These are phyloP conservation scores for Mortierella hygrophila DNA, from an alignment of 192 early-diverging fungal species.

Conservation along the genomic window DNA sequence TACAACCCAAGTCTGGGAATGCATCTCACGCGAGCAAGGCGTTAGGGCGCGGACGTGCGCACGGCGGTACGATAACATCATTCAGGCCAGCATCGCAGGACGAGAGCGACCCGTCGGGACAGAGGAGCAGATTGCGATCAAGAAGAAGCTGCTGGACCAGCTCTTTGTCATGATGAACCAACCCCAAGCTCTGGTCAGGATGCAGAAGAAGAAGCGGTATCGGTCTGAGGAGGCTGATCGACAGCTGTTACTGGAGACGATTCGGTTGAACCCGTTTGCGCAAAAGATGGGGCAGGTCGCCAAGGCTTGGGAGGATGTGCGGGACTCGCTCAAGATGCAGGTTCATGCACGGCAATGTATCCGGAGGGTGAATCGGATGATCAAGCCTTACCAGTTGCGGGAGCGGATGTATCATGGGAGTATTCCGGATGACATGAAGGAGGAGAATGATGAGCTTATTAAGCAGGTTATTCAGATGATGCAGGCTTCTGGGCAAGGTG, in stretches of 20 bases:
- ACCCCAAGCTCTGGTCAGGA: slow-evolving; percentile 42
- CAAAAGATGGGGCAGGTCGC: slow-evolving; percentile 51
- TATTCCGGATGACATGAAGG: slow-evolving; percentile 45
- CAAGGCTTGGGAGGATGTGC: slow-evolving; percentile 51
- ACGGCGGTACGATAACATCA: slow-evolving; percentile 48
- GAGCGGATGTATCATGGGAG: slow-evolving; percentile 51
- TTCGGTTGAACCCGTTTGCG: slow-evolving; percentile 45
- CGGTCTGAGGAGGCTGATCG: slow-evolving; percentile 48
- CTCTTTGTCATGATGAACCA: slow-evolving; percentile 54
- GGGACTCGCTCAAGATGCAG: slow-evolving; percentile 47
- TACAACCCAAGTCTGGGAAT: slow-evolving; percentile 51
- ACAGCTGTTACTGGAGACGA: slow-evolving; percentile 32
- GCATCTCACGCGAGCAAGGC: slow-evolving; percentile 43
- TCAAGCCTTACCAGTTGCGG: slow-evolving; percentile 39
- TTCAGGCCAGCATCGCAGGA: slow-evolving; percentile 45
- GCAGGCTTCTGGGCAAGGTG: slow-evolving; percentile 23
- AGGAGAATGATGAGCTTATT: slow-evolving; percentile 40
- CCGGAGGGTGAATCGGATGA: slow-evolving; percentile 47
- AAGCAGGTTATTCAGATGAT: slow-evolving; percentile 54
- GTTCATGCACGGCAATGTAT: slow-evolving; percentile 51
- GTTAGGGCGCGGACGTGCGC: slow-evolving; percentile 47
- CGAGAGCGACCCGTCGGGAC: slow-evolving; percentile 32
- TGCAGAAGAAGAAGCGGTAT: slow-evolving; percentile 53
- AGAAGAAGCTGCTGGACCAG: slow-evolving; percentile 38
- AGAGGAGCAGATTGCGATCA: slow-evolving; percentile 39